These are phyloP conservation scores for Metschnikowia gelsemii DNA, from an alignment of 805 yeast species.

Conservation along the genomic window DNA sequence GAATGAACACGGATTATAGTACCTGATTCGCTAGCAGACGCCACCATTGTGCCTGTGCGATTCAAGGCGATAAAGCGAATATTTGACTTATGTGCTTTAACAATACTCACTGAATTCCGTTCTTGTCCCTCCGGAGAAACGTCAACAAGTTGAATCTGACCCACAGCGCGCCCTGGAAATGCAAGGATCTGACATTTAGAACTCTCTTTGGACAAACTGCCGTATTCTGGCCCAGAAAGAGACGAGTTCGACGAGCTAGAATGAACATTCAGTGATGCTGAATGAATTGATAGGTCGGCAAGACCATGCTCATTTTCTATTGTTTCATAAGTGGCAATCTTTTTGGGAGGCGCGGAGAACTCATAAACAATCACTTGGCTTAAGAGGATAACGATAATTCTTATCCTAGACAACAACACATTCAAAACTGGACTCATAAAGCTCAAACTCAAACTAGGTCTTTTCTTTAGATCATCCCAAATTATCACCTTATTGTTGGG, in stretches of 20 bases:
- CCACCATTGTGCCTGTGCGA: slow-evolving; percentile 63
- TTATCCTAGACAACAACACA: slow-evolving; percentile 69
- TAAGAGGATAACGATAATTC: slow-evolving; percentile 70
- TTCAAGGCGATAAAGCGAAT: slow-evolving; percentile 65
- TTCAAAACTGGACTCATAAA: slow-evolving; percentile 74
- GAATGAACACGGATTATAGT: slow-evolving; percentile 77
- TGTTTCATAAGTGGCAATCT: slow-evolving; percentile 64
- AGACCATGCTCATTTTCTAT: slow-evolving; percentile 60
- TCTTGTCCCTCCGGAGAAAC: slow-evolving; percentile 65
- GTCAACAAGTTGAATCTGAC: slow-evolving; percentile 80
- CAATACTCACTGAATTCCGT: slow-evolving; percentile 60
- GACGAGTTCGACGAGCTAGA: slow-evolving; percentile 14
- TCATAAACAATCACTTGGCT: slow-evolving; percentile 73
- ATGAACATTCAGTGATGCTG: slow-evolving; percentile 12
- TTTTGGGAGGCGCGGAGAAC: slow-evolving; percentile 75
- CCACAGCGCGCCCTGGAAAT: slow-evolving; percentile 72
- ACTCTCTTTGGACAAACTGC: slow-evolving; percentile 14
- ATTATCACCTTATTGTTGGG: slow-evolving; percentile 78
- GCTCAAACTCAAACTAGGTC: slow-evolving; percentile 69
- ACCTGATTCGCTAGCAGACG: slow-evolving; percentile 81
- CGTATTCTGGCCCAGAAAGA: slow-evolving; percentile 8
- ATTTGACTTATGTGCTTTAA: slow-evolving; percentile 73
- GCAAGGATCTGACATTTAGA: slow-evolving; percentile 55
- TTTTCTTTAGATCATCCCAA: slow-evolving; percentile 88
- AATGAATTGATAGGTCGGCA: slow-evolving; percentile 51